These are phyloP conservation scores for Pseudonitzschia multistriata DNA, from an alignment of 108 stramenopile species.

Conservation along the genomic window DNA sequence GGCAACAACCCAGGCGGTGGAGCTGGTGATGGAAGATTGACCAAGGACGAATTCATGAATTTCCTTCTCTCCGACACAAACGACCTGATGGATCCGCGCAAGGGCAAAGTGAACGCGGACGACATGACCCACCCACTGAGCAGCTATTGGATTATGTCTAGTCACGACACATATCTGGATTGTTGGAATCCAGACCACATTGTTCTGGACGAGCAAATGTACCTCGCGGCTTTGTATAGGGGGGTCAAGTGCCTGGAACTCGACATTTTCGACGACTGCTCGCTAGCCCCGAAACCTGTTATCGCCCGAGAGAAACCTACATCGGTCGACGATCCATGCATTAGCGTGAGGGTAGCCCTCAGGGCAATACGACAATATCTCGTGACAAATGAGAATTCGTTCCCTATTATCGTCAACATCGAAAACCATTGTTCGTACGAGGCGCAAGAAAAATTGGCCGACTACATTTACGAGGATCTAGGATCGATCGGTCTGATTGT, in stretches of 20 bases:
- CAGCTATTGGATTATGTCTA: conserved; percentile 88
- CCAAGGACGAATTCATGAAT: conserved; percentile 47
- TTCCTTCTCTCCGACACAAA: conserved; percentile 65
- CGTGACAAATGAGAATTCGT: conserved; percentile 55
- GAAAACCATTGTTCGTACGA: conserved; percentile 91
- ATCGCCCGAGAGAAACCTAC: conserved; percentile 29
- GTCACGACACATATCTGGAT: conserved; percentile 90
- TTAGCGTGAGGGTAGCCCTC: conserved; percentile 46
- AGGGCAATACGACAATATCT: conserved; percentile 45
- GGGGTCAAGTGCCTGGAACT: conserved; percentile 89
- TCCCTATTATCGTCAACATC: conserved; percentile 88
- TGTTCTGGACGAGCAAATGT: conserved; percentile 53
- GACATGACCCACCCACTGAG: conserved; percentile 89
- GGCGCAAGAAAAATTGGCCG: conserved; percentile 80
- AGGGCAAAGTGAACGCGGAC: conserved; percentile 32
- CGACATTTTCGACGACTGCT: conserved; percentile 87
- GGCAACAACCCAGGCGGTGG: conserved; percentile 25
- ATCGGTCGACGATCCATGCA: conserved; percentile 15
- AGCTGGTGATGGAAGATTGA: conserved; percentile 50
- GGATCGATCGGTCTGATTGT: conserved; percentile 43
- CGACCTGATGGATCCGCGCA: conserved; percentile 61
- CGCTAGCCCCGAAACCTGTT: conserved; percentile 36
- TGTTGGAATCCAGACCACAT: conserved; percentile 15
- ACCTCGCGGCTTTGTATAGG: conserved; percentile 61
- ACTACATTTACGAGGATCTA: conserved; percentile 50